Base-by-base conservation (phyloP, 495 filamentous ascomycete genomes). In the Aspergillus haitiensis region DNA sequence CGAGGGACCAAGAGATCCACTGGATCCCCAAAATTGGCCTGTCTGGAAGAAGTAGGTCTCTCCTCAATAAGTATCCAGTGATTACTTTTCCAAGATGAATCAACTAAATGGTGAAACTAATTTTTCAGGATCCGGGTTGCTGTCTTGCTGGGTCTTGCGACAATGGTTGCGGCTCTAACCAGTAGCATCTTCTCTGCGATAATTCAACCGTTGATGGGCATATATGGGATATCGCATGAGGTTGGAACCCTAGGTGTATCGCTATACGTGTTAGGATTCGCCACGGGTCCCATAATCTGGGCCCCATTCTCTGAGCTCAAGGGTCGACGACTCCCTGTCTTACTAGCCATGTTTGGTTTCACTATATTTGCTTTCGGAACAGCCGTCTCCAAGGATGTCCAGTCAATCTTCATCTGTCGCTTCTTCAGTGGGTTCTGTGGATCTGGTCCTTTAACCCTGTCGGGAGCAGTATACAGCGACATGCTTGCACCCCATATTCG, bases 381-480 rank as follows among this genome's bases (percentile, higher is more conserved):
- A 0, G 87, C 82, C 1, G 76, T 79, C 0, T 76, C 83, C 3
- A 88, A 88, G 66, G 85, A 90, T 53, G 72, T 88, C 33, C 86
- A 88, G 67, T 85, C 85, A 0, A 58, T 88, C n/a, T 71, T 88
- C 67, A 70, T 90, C 45, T 85, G 81, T n/a, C 74, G 88, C 3
- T 91, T 90, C 70, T 89, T 88, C 62, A 73, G 78, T 7, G 88
- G 84, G 1, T 76, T 90, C 44, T 90, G 89, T 64, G 82, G 82
- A 2, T 68, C 69, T 60, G 90, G 85, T 66, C 91, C 93, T 0
- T 71, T 97, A 8, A 87, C 92, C 16, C 88, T 97, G 42, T 90
- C 96, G 1, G 92, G 87, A 7, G 93, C 93, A 42, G 83, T 96
- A 37, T 96, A 95, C 76, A 88, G 88, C 6, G 93, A 97, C 71